Evolutionary conservation across 2,329 filamentous ascomycete genomes (phyloP).

Genomic region (Colletotrichum graminicola): DNA sequence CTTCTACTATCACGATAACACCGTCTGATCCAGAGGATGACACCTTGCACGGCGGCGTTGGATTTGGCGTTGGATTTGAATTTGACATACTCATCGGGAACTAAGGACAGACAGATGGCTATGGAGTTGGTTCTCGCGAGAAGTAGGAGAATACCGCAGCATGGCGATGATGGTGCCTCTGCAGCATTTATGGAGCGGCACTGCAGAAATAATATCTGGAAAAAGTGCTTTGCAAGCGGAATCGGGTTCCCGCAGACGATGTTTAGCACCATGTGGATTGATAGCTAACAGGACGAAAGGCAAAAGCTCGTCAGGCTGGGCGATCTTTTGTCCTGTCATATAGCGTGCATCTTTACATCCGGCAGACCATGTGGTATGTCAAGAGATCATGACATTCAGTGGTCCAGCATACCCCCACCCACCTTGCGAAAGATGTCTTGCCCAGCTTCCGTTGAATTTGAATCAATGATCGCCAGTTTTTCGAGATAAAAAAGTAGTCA

Average conservation of each 20-base stretch:
- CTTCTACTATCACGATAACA: conserved; percentile 94
- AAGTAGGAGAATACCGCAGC: conserved; percentile 23
- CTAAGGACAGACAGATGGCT: conserved; percentile 15
- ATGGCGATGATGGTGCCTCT: conserved; percentile 16
- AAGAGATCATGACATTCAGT: neutral
- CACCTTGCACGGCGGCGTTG: conserved; percentile 17
- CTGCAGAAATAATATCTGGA: conserved; percentile 5
- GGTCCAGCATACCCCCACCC: neutral
- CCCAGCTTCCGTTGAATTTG: neutral
- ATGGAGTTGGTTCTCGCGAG: conserved; percentile 19
- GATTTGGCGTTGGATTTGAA: conserved; percentile 31
- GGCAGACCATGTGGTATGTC: neutral
- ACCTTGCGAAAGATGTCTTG: neutral
- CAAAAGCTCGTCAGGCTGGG: neutral
- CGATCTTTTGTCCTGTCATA: neutral
- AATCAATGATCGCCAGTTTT: neutral
- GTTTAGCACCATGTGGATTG: conserved; percentile 7
- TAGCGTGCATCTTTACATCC: neutral
- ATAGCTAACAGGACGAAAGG: conserved; percentile 5
- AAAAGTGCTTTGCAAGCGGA: conserved; percentile 20
- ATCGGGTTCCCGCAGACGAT: conserved; percentile 8
- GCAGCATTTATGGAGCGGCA: conserved; percentile 16
- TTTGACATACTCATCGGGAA: conserved; percentile 30
- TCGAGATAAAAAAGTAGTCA: neutral
- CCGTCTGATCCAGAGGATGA: conserved; percentile 58